Evolutionary conservation across 2,329 filamentous ascomycete species (phyloP), one percentile per base, ranked within the genome.

Genomic region (Fusarium protoensiforme): DNA sequence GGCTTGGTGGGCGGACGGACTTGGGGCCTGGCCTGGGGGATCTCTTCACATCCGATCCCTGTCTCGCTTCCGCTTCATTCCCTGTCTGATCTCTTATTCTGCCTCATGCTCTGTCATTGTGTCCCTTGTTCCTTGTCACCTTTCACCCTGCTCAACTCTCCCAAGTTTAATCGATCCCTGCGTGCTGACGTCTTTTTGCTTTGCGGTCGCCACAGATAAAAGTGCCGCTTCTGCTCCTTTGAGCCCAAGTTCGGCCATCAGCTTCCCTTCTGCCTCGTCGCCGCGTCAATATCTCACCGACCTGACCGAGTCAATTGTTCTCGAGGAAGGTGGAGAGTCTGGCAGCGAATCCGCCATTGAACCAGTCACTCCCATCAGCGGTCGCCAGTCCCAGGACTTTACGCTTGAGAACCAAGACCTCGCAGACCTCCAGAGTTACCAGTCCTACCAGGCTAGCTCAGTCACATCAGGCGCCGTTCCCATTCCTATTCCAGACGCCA

Each of bases 331-430:
- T 79, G 88, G 88, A 81, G 90, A 91, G 78, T 90, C 89, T 10
- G 86, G 88, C 71, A 90, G 87, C 80, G 89, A 91, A 76, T 87
- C 86, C 27, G 83, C 85, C 64, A 87, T 88, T 81, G 90, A 92
- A 73, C 90, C 90, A 51, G 84, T 90, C 66, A 92, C 90, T 24
- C 90, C 90, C 56, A 86, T 89, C 68, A 91, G 89, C 75, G 85
- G 87, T 69, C 86, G 83, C 59, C 80, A 88, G 76, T 90, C 89
- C 54, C 86, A 87, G 66, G 87, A 89, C 72, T 89, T 90, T 70
- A 80, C 82, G 38, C 78, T 84, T 68, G 83, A 84, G 63, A 81
- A 80, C 60, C 83, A 83, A 73, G 83, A 86, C 61, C 76, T 81
- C 66, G 77, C 81, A 68, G 77, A 80, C 65, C 76, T 78, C 67